Percentiles rank a stretch among this genome's conserved stretches.
Conservation (phyloP, 1,284 basidiomycete genomes). For the Leccinum subatratum region DNA sequence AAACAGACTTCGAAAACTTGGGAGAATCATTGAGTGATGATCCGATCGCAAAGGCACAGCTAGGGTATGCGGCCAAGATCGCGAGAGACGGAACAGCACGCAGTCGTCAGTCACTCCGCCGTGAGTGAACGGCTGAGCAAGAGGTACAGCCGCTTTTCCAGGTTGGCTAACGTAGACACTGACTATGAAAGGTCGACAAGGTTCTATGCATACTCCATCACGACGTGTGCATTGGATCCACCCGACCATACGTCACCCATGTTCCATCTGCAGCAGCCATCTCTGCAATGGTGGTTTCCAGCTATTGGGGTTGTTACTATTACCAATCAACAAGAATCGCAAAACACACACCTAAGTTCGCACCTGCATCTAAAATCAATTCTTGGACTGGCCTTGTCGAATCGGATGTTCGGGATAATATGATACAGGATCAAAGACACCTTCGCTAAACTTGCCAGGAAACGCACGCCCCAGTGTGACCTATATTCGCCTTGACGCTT, state of each 20-base stretch:
- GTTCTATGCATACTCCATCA: constrained; percentile 23
- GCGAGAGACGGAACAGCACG: constrained; percentile 23
- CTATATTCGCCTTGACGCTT: constrained; percentile 32
- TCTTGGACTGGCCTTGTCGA: constrained; percentile 27
- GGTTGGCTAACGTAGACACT: neutral
- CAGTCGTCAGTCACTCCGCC: constrained; percentile 19
- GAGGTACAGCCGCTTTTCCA: constrained; percentile 20
- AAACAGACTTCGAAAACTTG: constrained; percentile 30
- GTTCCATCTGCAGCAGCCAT: constrained; percentile 26
- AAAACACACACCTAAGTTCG: constrained; percentile 21
- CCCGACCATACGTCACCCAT: constrained; percentile 30
- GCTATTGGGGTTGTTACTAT: constrained; percentile 8
- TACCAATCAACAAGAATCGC: neutral
- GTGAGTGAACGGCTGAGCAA: constrained; percentile 27
- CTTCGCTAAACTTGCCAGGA: constrained; percentile 29
- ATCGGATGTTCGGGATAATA: constrained; percentile 28
- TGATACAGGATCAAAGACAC: constrained; percentile 29
- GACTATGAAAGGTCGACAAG: constrained; percentile 12
- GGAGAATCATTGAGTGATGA: constrained; percentile 18
- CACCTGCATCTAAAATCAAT: constrained; percentile 28
- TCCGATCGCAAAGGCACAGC: constrained; percentile 23
- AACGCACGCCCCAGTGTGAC: constrained; percentile 31
- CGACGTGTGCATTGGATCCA: constrained; percentile 28
- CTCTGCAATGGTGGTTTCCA: constrained; percentile 20
- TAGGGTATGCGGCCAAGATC: constrained; percentile 27